A percentile compares a stretch with the other conserved stretches of the same genome.
Evolutionary conservation across 2,329 filamentous ascomycete species (phyloP).

Genomic region (Talaromyces sp.): DNA sequence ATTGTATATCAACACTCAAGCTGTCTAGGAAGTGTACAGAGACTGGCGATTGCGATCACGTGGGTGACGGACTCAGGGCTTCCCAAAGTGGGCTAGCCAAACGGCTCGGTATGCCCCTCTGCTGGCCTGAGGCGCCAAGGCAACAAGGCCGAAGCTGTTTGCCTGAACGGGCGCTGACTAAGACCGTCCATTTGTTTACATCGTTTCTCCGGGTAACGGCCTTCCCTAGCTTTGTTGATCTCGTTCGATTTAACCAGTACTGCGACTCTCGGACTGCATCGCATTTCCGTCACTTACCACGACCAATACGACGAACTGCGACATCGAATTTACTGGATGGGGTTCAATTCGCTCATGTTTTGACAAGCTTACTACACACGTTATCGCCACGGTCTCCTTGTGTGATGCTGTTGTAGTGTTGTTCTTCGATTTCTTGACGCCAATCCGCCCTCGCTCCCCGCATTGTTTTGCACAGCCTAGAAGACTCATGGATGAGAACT

Average conservation of each 20-base stretch:
- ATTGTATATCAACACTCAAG: not conserved
- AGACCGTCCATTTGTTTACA: slow-evolving; percentile 15
- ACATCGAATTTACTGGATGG: not conserved
- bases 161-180: slow-evolving; percentile 12
- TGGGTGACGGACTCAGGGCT: not conserved
- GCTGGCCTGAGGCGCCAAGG: slow-evolving; percentile 4
- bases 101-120: slow-evolving; percentile 6
- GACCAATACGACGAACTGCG: not conserved
- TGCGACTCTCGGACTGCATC: not conserved
- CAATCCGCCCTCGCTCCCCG: not conserved
- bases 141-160: not conserved
- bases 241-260: not conserved
- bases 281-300: not conserved
- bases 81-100: slow-evolving; percentile 5
- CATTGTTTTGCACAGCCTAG: not conserved
- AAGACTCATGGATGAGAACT: slow-evolving; percentile 19
- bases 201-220: slow-evolving; percentile 17
- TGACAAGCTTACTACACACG: not conserved
- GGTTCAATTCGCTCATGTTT: not conserved
- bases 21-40: not conserved
- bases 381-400: not conserved
- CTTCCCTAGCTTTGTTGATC: not conserved
- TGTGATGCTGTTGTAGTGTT: not conserved
- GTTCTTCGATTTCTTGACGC: not conserved
- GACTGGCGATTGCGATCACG: not conserved